Evolutionary conservation across 345 rosid species (phyloP).

Genomic region (Camelina sativa): DNA sequence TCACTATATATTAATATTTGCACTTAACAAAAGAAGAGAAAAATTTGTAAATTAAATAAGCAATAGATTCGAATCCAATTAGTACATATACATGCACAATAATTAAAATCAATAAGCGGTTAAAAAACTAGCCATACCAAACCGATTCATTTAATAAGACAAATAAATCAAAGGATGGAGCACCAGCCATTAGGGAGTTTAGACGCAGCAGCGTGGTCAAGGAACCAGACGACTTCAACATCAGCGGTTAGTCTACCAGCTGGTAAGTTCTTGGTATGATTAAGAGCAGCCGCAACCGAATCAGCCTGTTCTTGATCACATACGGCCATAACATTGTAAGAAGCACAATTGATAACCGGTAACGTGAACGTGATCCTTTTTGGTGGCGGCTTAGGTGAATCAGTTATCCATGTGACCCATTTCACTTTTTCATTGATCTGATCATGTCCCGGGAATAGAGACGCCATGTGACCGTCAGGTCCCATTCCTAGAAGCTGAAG

Average conservation of each 20-base stretch:
- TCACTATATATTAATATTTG: background rate
- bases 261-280: conserved; percentile 50
- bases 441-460: conserved; percentile 78
- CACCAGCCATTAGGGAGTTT: conserved; percentile 36
- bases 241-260: conserved; percentile 68
- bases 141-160: background rate
- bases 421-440: conserved; percentile 62
- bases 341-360: conserved; percentile 78
- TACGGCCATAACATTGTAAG: conserved; percentile 68
- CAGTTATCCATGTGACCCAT: conserved; percentile 78
- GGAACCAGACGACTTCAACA: conserved; percentile 74
- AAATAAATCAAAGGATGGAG: conserved; percentile 26
- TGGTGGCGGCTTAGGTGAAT: conserved; percentile 81
- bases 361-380: conserved; percentile 83
- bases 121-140: conserved; percentile 18
- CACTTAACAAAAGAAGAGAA: too few species aligned
- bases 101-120: background rate
- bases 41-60: too few species aligned
- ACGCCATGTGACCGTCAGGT: conserved; percentile 87
- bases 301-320: conserved; percentile 64
- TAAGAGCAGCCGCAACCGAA: conserved; percentile 57
- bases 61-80: too few species aligned
- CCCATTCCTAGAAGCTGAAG: conserved; percentile 88
- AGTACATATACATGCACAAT: too few species aligned
- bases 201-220: conserved; percentile 86